Conservation (phyloP, 2,329 filamentous ascomycete species). For the Whalleya microplaca region DNA sequence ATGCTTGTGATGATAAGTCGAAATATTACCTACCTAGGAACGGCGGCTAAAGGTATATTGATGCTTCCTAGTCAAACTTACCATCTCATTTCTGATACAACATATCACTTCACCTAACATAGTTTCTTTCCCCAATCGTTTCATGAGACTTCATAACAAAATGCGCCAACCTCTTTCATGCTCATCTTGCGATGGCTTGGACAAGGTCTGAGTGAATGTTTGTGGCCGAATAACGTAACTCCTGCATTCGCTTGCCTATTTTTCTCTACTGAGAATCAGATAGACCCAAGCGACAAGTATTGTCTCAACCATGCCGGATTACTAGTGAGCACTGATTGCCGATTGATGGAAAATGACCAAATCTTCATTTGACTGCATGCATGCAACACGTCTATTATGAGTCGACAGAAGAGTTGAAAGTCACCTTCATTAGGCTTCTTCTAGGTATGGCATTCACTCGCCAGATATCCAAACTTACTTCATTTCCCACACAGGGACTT, state of each 20-base stretch:
- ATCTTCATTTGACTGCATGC: no score
- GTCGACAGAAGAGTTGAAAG: no score
- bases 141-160: neutral
- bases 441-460: no score
- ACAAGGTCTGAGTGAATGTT: neutral
- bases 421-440: no score
- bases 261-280: neutral
- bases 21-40: neutral
- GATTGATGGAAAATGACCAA: no score
- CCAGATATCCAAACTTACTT: no score
- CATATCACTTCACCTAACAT: neutral
- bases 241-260: neutral
- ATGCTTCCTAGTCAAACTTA: neutral
- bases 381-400: no score
- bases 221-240: neutral
- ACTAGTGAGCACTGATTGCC: no score
- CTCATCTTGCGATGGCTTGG: neutral
- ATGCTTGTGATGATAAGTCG: neutral
- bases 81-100: neutral
- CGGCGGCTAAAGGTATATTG: neutral
- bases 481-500: no score
- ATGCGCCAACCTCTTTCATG: neutral
- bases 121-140: neutral
- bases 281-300: neutral
- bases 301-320: neutral